A percentile compares a stretch with the other conserved stretches of the same genome.
Evolutionary conservation across 2,329 filamentous ascomycete genomes (phyloP).

Genomic region (Calonectria hongkongensis): DNA sequence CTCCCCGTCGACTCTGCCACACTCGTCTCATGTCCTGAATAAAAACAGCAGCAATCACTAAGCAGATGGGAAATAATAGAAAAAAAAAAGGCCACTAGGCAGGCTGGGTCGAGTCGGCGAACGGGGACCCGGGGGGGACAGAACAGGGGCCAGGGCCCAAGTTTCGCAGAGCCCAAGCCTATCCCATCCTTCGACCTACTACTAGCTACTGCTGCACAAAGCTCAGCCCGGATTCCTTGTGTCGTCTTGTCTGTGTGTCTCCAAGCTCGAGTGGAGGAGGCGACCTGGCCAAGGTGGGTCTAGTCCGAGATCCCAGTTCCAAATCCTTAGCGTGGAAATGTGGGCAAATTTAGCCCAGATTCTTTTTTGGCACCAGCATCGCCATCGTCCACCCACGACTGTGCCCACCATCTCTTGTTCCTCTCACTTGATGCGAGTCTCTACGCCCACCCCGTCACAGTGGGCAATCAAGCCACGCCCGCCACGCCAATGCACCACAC

Average conservation of each 20-base stretch:
- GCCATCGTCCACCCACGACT: conserved; percentile 29
- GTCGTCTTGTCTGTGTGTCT: conserved; percentile 19
- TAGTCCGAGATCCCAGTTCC: conserved; percentile 14
- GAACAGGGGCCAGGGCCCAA: conserved; percentile 23
- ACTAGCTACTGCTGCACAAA: conserved; percentile 11
- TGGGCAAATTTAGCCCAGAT: conserved; percentile 50
- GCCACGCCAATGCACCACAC: conserved; percentile 30
- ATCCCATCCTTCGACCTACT: conserved; percentile 19
- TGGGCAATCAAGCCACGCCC: conserved; percentile 25
- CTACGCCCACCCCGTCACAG: conserved; percentile 24
- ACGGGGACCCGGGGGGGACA: conserved; percentile 4
- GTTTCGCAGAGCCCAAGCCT: conserved; percentile 23
- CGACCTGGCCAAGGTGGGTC: conserved; percentile 12
- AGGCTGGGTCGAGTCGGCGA: conserved; percentile 12
- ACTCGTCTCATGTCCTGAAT: conserved; percentile 1
- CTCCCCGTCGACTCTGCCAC: conserved; percentile 26
- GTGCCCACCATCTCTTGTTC: conserved; percentile 23
- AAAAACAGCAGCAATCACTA: conserved; percentile 34
- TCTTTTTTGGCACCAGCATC: conserved; percentile 40
- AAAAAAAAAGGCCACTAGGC: neutral
- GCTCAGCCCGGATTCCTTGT: conserved; percentile 27
- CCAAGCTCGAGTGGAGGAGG: conserved; percentile 29
- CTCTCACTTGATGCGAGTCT: conserved; percentile 3
- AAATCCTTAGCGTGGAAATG: conserved; percentile 35
- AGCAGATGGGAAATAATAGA: conserved; percentile 40